A percentile compares a stretch with the other conserved stretches of the same genome.
phyloP scores from a whole-genome alignment of 1,139 yeast species.

The Diutina ranongensis region DNA sequence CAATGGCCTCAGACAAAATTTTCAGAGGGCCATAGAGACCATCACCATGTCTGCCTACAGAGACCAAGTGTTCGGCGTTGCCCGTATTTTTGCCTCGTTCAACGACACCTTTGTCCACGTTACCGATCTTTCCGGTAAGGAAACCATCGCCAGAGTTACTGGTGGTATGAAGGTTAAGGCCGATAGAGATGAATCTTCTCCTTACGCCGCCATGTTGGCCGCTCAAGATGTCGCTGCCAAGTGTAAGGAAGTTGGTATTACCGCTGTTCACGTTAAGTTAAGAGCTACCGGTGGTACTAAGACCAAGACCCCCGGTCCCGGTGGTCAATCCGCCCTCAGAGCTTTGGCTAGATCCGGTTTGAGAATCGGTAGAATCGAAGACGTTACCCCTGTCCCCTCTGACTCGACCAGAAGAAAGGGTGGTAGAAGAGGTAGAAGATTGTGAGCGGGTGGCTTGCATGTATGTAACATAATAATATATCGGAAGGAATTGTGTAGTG shows the following conservation, averaged over 20 bases:
- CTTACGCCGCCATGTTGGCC: constrained; percentile 99
- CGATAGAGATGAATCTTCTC: constrained; percentile 99
- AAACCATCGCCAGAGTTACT: constrained; percentile 99
- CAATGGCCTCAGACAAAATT: not conserved
- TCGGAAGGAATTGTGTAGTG: not conserved
- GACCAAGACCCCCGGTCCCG: constrained; percentile 99
- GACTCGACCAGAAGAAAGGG: constrained; percentile 99
- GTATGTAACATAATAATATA: constrained; percentile 4
- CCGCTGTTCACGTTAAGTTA: constrained; percentile 98
- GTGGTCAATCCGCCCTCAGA: constrained; percentile 99
- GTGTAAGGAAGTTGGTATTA: constrained; percentile 99
- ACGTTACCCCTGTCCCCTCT: constrained; percentile 99
- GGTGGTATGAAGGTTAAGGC: constrained; percentile 99
- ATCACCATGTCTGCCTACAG: constrained; percentile 14
- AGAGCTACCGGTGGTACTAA: constrained; percentile 99
- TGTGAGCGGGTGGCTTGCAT: constrained; percentile 24
- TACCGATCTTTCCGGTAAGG: constrained; percentile 99
- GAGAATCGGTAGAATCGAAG: constrained; percentile 99
- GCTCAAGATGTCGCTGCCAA: constrained; percentile 99
- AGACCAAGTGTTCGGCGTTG: constrained; percentile 99
- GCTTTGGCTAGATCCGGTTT: constrained; percentile 99
- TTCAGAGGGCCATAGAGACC: not conserved
- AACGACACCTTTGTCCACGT: constrained; percentile 99
- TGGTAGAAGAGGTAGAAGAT: constrained; percentile 99
- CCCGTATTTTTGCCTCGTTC: constrained; percentile 99